phyloP scores from a whole-genome alignment of 2,329 filamentous ascomycete genomes.

The Fusarium pseudograminearum region DNA sequence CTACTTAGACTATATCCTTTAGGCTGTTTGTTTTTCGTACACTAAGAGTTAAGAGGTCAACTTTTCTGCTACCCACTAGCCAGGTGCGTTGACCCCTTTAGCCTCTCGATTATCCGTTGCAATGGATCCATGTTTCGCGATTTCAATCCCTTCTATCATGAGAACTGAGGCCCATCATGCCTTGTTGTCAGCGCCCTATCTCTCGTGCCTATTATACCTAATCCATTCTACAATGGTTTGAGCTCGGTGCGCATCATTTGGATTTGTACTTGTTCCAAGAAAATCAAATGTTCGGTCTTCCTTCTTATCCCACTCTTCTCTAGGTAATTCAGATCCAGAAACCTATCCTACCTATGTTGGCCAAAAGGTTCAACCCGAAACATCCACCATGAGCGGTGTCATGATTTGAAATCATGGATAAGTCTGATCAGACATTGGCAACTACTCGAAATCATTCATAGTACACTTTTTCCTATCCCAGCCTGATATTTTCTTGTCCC shows the following conservation, averaged over 20 bases:
- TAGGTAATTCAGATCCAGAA: neutral
- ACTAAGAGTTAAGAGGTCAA: too few species aligned
- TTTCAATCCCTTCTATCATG: slow-evolving; percentile 29
- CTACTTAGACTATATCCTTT: too few species aligned
- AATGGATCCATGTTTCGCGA: slow-evolving; percentile 24
- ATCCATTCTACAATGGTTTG: neutral
- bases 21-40: too few species aligned
- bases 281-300: slow-evolving; percentile 34
- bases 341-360: neutral
- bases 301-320: neutral
- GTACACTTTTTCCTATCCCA: too few species aligned
- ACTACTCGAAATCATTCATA: neutral
- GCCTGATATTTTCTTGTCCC: neutral
- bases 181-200: slow-evolving; percentile 7
- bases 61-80: neutral
- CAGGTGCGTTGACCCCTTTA: slow-evolving; percentile 20
- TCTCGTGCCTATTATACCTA: neutral
- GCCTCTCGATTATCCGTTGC: slow-evolving; percentile 16
- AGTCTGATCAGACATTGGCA: neutral
- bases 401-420: neutral
- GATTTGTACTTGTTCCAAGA: slow-evolving; percentile 4
- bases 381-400: neutral
- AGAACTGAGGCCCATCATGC: slow-evolving; percentile 35
- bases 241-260: too few species aligned
- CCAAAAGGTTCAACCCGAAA: neutral